Percentiles rank a stretch among this genome's conserved stretches.
Conservation (phyloP, 2,329 filamentous ascomycete genomes). For the Cryphonectria japonica region DNA sequence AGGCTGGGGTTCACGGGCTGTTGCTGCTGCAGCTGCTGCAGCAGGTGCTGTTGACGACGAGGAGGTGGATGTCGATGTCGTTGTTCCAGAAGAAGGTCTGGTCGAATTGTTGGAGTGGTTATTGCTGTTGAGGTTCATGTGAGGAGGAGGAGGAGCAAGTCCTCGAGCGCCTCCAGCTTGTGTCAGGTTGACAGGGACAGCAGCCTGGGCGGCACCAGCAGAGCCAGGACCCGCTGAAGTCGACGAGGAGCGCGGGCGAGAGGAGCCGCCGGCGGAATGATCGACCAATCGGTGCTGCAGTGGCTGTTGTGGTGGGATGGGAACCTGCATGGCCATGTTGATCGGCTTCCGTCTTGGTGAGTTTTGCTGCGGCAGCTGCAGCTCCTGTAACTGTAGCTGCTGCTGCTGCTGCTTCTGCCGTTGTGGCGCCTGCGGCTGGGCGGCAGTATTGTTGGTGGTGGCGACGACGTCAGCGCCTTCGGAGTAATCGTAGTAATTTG, state of each 20-base stretch:
- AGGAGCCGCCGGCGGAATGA: conserved; percentile 1
- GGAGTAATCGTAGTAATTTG: conserved; percentile 28
- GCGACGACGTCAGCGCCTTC: conserved; percentile 11
- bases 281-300: conserved; percentile 16
- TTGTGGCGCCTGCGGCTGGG: not conserved
- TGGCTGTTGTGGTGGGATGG: conserved; percentile 28
- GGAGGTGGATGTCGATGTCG: not conserved
- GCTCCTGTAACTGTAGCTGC: not conserved
- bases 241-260: conserved; percentile 14
- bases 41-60: not conserved
- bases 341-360: conserved; percentile 8
- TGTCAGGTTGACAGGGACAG: not conserved
- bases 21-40: not conserved
- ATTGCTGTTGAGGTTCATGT: not conserved
- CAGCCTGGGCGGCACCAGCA: not conserved
- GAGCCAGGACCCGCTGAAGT: conserved; percentile 1
- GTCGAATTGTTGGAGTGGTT: not conserved
- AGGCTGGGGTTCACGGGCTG: not conserved
- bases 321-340: conserved; percentile 30
- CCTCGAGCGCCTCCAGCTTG: not conserved
- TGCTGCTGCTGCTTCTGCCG: not conserved
- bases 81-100: not conserved
- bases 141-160: not conserved
- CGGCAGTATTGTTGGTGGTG: not conserved
- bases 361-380: not conserved